Evolutionary conservation across 306 rosid species (phyloP).

Genomic region (Nissolia schottii): DNA sequence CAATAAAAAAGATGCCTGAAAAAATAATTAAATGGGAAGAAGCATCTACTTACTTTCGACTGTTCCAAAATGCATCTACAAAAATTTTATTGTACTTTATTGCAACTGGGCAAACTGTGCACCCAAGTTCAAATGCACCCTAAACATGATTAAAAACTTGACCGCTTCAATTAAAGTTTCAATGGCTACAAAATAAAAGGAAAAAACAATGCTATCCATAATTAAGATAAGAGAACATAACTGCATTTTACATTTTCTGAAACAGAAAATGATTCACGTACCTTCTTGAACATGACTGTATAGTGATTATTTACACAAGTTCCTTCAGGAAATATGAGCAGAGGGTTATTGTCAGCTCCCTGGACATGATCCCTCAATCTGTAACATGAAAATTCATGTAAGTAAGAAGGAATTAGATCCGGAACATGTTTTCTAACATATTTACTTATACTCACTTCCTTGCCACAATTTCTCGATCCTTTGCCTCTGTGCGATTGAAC

Average conservation of each 20-base stretch:
- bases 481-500: constrained; percentile 89
- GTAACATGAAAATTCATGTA: constrained; percentile 28
- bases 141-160: constrained; percentile 32
- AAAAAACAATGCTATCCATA: not conserved
- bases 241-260: not conserved
- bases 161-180: constrained; percentile 17
- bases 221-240: not conserved
- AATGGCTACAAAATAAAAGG: not conserved
- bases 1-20: not conserved
- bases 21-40: constrained; percentile 6
- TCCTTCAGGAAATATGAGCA: constrained; percentile 97
- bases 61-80: constrained; percentile 98
- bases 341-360: constrained; percentile 89
- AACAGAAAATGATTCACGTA: constrained; percentile 16
- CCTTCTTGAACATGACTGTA: constrained; percentile 98
- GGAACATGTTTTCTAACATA: not conserved
- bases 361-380: constrained; percentile 87
- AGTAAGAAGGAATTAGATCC: constrained; percentile 7
- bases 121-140: constrained; percentile 99
- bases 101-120: constrained; percentile 91
- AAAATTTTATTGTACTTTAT: constrained; percentile 96
- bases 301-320: constrained; percentile 98
- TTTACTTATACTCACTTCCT: constrained; percentile 62
- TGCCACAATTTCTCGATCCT: constrained; percentile 95
- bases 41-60: constrained; percentile 76